Conservation (phyloP, 2,329 filamentous ascomycete genomes). For the Didymellaceae sp. region DNA sequence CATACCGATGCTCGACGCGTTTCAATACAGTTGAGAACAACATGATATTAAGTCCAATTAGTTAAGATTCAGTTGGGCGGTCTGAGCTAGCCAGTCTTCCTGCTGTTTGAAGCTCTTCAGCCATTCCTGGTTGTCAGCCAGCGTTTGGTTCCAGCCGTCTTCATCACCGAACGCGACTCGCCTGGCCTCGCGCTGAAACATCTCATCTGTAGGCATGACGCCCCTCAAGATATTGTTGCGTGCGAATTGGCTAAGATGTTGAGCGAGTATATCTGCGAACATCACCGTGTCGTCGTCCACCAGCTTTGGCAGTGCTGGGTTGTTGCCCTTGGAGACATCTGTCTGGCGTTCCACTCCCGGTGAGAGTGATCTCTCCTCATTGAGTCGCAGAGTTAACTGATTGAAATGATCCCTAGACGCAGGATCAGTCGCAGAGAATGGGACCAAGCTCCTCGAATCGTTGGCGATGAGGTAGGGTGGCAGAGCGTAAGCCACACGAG, state of each 20-base stretch:
- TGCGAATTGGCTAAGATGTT: conserved; percentile 51
- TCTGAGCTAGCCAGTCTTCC: conserved; percentile 8
- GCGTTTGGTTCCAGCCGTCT: conserved; percentile 55
- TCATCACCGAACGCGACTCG: conserved; percentile 52
- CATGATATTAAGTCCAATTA: not conserved
- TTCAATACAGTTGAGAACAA: too few relatives aligned
- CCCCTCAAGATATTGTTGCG: conserved; percentile 46
- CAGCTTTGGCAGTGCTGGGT: conserved; percentile 22
- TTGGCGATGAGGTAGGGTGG: conserved; percentile 55
- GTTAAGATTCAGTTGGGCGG: conserved; percentile 6
- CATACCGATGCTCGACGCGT: too few relatives aligned
- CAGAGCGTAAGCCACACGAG: conserved; percentile 54
- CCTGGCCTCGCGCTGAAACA: conserved; percentile 55
- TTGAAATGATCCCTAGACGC: conserved; percentile 28
- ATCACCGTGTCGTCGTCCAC: conserved; percentile 34
- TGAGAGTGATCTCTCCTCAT: conserved; percentile 1
- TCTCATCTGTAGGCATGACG: conserved; percentile 54
- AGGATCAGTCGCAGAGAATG: conserved; percentile 51
- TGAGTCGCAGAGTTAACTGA: conserved; percentile 25
- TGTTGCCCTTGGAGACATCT: not conserved
- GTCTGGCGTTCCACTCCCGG: not conserved
- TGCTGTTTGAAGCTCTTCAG: conserved; percentile 36
- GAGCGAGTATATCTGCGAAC: conserved; percentile 53
- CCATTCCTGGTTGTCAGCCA: conserved; percentile 46
- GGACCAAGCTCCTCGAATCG: conserved; percentile 48